Evolutionary conservation across 495 filamentous ascomycete species (phyloP), one percentile per base, ranked within the genome.

Genomic region (Neurospora sp.): DNA sequence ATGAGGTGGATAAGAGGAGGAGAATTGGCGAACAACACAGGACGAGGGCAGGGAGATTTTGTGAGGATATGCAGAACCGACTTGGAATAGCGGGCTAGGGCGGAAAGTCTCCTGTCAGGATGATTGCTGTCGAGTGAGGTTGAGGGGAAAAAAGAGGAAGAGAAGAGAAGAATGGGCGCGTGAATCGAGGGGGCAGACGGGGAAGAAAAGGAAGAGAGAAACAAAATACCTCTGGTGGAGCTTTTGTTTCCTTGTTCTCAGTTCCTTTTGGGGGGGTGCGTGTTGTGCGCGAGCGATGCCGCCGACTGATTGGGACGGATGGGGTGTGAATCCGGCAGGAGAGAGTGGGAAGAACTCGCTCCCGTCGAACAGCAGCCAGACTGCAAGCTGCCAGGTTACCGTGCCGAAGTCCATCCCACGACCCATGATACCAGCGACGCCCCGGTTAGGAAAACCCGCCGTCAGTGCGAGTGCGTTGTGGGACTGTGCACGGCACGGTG

Each of bases 111-210:
- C 75, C 74, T 77, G 73, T 76, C 72, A 74, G 74, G 53, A 42
- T 72, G 38, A 70, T 40, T 45, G 65, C 72, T 70, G 79, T 80
- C 80, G 73, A 78, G 80, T 76, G 78, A 79, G 78, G 79, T 80
- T 79, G 79, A 59, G 72, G 76, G 74, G 69, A 68, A 73, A 72
- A 73, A 70, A 65, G 27, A 72, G 75, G 72, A 72, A 72, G 74
- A 71, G 53, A 71, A 12, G 41, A 70, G 40, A 69, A 40, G 71
- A 37, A 40, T 27, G 18, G 38, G 41, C 38, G 45, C 40, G 72
- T 69, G 61, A 71, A 61, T 44, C 31, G 38, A 48, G 39, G 42
- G 27, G 22, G 42, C 48, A 53, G 70, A 37, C 44, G 70, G 70
- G 70, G 53, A 71, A 65, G 70, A 71, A 71, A 44, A 40, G 68